Evolutionary conservation across 768 basidiomycete species (phyloP), one percentile per base, ranked within the genome.

Genomic region (Russula lepida): DNA sequence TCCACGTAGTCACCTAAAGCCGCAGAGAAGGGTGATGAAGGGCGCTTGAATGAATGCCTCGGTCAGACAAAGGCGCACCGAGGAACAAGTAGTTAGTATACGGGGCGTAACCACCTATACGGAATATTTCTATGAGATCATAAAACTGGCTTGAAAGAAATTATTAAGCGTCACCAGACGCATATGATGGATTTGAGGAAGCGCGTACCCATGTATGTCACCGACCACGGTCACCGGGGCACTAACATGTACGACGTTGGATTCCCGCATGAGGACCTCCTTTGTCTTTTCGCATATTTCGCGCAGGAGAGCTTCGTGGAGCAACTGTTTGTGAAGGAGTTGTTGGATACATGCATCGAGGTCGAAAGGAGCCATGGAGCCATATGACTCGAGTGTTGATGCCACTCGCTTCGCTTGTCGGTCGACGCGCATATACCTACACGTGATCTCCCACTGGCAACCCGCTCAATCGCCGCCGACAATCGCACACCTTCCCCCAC

Each of bases 271-370:
- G 59, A 99, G 85, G 0, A 99, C 92, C 72, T 99, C 97, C 72
- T 98, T 99, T 17, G 95, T 97, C 77, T 98, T 98, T 71, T 97
- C 95, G 79, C 97, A 98, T 82, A 99, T 98, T 79, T 99, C 95
- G 54, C 94, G 87, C 47, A 99, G 74, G 28, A 98, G 80, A 2
- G 92, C 89, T 75, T 98, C 95, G 68, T 95, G 95, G 5, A 99
- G 79, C 15, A 99, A 84, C 66, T 97, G 94, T 77, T 97, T 97
- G 55, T 86, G 81, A 35, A 92, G 82, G 58, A 95, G 79, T 69
- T 94, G 90, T 69, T 88, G 78, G 70, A 98, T 98, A 74, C 94
- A 98, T 63, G 91, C 92, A 79, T 98, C 94, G 71, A 98, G 86
- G 80, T 98, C 92, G 79, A 98, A 95, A 70, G 90, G 81, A 21